phyloP scores from a whole-genome alignment of 2,329 filamentous ascomycete genomes.

The Arthrobotrys megalospora region DNA sequence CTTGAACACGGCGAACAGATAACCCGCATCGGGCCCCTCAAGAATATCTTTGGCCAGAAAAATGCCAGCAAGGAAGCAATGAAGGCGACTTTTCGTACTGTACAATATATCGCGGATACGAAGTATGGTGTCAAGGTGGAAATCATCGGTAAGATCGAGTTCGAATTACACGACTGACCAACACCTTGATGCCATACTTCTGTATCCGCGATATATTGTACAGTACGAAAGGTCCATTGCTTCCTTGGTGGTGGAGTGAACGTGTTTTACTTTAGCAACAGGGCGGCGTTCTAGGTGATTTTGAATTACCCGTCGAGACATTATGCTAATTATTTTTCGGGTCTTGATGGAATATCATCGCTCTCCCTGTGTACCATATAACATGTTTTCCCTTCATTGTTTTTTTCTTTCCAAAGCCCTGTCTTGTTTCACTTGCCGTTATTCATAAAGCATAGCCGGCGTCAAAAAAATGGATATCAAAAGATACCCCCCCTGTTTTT shows the following conservation, averaged over 20 bases:
- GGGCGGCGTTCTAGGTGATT: slow-evolving; percentile 3
- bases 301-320: not conserved
- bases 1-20: slow-evolving; percentile 47
- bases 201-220: not conserved
- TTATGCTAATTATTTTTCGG: not conserved
- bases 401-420: not conserved
- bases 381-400: slow-evolving; percentile 1
- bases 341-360: not conserved
- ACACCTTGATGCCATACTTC: not conserved
- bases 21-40: slow-evolving; percentile 40
- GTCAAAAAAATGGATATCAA: slow-evolving; percentile 24
- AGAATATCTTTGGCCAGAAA: slow-evolving; percentile 54
- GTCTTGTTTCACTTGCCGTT: not conserved
- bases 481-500: slow-evolving; percentile 18
- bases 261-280: not conserved
- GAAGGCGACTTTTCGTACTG: slow-evolving; percentile 44
- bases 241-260: not conserved
- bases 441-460: not conserved
- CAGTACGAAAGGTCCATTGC: not conserved
- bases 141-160: slow-evolving; percentile 33
- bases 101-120: slow-evolving; percentile 31
- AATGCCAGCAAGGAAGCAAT: slow-evolving; percentile 41
- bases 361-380: slow-evolving; percentile 9
- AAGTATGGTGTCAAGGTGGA: slow-evolving; percentile 39
- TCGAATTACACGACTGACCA: slow-evolving; percentile 29